Percentiles rank a stretch among this genome's conserved stretches.
Evolutionary conservation across 441 rosid species (phyloP).

Genomic region (Jatropha multifida): DNA sequence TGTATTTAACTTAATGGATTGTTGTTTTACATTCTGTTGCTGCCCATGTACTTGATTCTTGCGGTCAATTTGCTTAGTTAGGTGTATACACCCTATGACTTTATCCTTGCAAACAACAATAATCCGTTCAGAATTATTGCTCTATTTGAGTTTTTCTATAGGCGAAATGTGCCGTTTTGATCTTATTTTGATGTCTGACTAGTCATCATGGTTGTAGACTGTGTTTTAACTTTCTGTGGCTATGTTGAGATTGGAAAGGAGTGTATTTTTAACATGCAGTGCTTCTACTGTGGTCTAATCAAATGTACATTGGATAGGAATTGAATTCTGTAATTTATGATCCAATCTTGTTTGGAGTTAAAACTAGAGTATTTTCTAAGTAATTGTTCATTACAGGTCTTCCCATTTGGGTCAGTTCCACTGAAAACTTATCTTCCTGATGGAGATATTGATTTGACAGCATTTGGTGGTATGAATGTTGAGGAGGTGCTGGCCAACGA

Average conservation of each 20-base stretch:
- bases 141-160: not conserved
- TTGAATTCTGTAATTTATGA: not conserved
- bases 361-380: not conserved
- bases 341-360: not conserved
- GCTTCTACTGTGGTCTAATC: no score
- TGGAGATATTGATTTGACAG: conserved; percentile 93
- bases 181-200: not conserved
- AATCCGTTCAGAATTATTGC: not conserved
- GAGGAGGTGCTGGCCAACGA: conserved; percentile 73
- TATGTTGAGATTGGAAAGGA: no score
- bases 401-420: conserved; percentile 89
- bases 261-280: not conserved
- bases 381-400: conserved; percentile 42
- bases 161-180: not conserved
- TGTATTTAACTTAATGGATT: not conserved
- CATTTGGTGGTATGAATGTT: conserved; percentile 51
- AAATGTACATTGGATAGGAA: not conserved
- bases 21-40: not conserved
- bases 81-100: not conserved
- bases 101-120: not conserved
- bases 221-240: no score
- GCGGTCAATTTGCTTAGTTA: not conserved
- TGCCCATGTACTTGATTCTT: not conserved
- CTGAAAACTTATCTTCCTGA: conserved; percentile 96
- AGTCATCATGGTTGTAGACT: not conserved